Conservation (phyloP, 2,329 filamentous ascomycete species). For the Cadophora malorum region DNA sequence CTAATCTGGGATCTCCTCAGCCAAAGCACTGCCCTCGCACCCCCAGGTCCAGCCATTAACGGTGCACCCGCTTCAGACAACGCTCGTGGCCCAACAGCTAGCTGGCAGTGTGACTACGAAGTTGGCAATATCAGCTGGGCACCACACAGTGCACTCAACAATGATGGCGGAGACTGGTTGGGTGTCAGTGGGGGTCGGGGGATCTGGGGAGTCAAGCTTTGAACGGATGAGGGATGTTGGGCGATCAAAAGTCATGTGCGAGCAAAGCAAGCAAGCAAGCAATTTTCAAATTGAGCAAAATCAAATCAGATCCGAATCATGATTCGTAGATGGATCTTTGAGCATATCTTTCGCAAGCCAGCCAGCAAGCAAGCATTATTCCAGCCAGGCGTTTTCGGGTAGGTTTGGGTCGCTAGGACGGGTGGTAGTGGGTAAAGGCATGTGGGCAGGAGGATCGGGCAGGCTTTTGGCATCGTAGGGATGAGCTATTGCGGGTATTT, state of each 20-base stretch:
- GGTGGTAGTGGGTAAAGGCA: too few relatives aligned
- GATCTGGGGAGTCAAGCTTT: slow-evolving; percentile 68
- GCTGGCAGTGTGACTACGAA: slow-evolving; percentile 88
- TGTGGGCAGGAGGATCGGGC: too few relatives aligned
- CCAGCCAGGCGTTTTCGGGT: slow-evolving; percentile 11
- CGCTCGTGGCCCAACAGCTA: slow-evolving; percentile 71
- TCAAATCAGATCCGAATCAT: slow-evolving; percentile 3
- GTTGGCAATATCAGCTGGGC: slow-evolving; percentile 87
- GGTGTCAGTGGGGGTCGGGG: slow-evolving; percentile 82
- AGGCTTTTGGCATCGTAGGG: too few relatives aligned
- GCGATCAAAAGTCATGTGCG: background rate
- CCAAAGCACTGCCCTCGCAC: slow-evolving; percentile 44
- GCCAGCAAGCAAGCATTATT: slow-evolving; percentile 6
- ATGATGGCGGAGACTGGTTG: slow-evolving; percentile 81
- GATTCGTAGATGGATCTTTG: slow-evolving; percentile 16
- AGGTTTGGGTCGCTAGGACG: background rate
- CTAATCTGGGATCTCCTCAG: slow-evolving; percentile 93
- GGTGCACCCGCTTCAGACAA: slow-evolving; percentile 60
- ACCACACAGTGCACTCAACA: slow-evolving; percentile 69
- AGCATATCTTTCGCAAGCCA: background rate
- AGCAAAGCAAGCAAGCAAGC: slow-evolving; percentile 9
- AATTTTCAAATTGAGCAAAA: slow-evolving; percentile 6
- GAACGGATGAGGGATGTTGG: slow-evolving; percentile 22
- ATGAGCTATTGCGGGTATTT: too few relatives aligned
- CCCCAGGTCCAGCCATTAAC: slow-evolving; percentile 51